phyloP scores from a whole-genome alignment of 257 asterid species.

The Penstemon newberryi region DNA sequence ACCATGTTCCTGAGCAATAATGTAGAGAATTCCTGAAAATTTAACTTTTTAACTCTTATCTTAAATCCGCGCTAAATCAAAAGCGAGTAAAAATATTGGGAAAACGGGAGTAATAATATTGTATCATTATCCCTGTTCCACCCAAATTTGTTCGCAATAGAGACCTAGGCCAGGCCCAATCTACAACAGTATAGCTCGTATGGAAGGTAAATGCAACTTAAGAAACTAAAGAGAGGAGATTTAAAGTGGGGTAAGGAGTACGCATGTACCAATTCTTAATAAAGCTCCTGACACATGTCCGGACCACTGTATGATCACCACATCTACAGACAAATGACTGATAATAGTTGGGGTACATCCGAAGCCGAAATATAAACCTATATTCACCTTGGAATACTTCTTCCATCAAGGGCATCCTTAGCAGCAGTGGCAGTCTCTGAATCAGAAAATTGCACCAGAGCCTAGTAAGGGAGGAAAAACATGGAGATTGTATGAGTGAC shows the following conservation, averaged over 20 bases:
- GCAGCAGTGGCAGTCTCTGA: slow-evolving; percentile 82
- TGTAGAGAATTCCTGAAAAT: too few species aligned
- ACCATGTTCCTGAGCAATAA: too few species aligned
- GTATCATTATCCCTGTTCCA: slow-evolving; percentile 16
- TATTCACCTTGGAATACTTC: slow-evolving; percentile 96
- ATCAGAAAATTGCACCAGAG: slow-evolving; percentile 89
- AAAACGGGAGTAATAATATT: too few species aligned
- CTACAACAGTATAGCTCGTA: slow-evolving; percentile 9
- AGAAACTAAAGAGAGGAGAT: slow-evolving; percentile 36
- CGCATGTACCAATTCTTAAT: slow-evolving; percentile 59
- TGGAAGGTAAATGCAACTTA: slow-evolving; percentile 30
- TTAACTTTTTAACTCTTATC: too few species aligned
- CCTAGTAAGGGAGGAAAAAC: slow-evolving; percentile 43
- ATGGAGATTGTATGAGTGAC: neutral
- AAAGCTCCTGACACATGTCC: slow-evolving; percentile 65
- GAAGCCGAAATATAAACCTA: slow-evolving; percentile 61
- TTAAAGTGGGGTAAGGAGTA: slow-evolving; percentile 60
- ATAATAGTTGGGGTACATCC: slow-evolving; percentile 55
- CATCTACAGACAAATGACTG: slow-evolving; percentile 44
- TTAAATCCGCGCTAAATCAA: too few species aligned
- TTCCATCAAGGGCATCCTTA: slow-evolving; percentile 91
- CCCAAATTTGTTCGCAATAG: slow-evolving; percentile 16
- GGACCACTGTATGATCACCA: slow-evolving; percentile 54
- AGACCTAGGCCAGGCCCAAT: slow-evolving; percentile 9
- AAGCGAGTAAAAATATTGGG: too few species aligned